These are phyloP conservation scores for Tetratostichococcus sp. DNA, from an alignment of 139 green algal genomes.

Conservation along the genomic window DNA sequence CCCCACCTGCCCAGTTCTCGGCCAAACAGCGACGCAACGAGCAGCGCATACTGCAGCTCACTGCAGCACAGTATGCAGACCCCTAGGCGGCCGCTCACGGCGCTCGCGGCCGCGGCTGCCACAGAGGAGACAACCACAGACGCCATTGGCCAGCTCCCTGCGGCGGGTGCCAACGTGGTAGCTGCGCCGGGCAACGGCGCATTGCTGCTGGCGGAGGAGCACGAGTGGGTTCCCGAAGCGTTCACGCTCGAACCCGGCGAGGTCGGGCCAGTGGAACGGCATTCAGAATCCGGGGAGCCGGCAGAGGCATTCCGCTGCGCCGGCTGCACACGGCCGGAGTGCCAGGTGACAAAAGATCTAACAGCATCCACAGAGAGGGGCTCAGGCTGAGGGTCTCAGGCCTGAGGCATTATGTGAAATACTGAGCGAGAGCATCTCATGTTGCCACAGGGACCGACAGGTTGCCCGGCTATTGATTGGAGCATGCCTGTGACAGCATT, in stretches of 20 bases:
- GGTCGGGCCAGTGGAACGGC: not conserved
- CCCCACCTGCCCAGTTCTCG: not conserved
- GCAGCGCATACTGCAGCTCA: not conserved
- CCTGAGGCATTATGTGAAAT: no score
- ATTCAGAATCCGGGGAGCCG: not conserved
- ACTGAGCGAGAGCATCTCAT: no score
- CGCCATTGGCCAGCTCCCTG: not conserved
- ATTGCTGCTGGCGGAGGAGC: not conserved
- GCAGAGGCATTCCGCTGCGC: slow-evolving; percentile 68
- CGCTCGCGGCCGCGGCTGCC: no score
- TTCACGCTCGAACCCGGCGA: not conserved
- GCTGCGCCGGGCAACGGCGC: not conserved
- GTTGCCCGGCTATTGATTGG: slow-evolving; percentile 62
- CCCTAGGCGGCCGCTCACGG: no score
- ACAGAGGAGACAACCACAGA: not conserved
- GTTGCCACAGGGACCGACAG: slow-evolving; percentile 36
- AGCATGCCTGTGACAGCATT: slow-evolving; percentile 7
- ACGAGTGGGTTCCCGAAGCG: not conserved
- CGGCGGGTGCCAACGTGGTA: not conserved
- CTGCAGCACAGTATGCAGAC: no score
- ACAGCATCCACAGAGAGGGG: no score
- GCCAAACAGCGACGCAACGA: not conserved
- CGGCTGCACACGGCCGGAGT: slow-evolving; percentile 64
- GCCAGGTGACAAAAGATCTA: slow-evolving; percentile 47
- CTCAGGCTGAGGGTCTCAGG: no score